phyloP scores from a whole-genome alignment of 306 rosid genomes.

The Gleditsia sinensis region DNA sequence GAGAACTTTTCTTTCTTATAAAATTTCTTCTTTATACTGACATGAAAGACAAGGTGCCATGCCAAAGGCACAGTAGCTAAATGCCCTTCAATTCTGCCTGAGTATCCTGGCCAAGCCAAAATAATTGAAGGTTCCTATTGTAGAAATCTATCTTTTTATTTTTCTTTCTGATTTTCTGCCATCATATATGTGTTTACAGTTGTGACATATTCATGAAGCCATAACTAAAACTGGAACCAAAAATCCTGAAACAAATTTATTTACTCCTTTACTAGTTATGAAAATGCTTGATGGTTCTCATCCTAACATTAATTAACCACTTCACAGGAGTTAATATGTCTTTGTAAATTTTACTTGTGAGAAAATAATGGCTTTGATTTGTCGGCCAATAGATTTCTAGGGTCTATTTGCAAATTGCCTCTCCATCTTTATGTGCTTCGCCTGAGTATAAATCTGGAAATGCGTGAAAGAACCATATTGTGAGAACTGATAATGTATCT shows the following conservation, averaged over 20 bases:
- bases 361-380: not conserved
- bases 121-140: constrained; percentile 18
- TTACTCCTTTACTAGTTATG: not conserved
- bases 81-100: not conserved
- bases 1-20: not conserved
- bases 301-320: too few species aligned
- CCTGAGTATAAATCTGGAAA: constrained; percentile 12
- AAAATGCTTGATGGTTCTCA: too few species aligned
- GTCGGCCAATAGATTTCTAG: constrained; percentile 1
- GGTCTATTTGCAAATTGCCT: not conserved
- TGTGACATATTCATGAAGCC: not conserved
- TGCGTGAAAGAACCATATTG: not conserved
- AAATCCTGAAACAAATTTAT: not conserved
- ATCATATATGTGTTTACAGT: not conserved
- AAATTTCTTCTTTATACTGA: not conserved
- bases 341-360: too few species aligned
- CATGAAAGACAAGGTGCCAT: not conserved
- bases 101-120: not conserved
- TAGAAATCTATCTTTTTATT: not conserved
- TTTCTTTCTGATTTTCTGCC: not conserved
- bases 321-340: too few species aligned
- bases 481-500: not conserved
- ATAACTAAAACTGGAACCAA: not conserved
- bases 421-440: not conserved
- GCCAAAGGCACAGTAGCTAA: not conserved